A percentile compares a stretch with the other conserved stretches of the same genome.
These are phyloP conservation scores for Gloeostereum incarnatum DNA, from an alignment of 768 basidiomycete species.

Conservation along the genomic window DNA sequence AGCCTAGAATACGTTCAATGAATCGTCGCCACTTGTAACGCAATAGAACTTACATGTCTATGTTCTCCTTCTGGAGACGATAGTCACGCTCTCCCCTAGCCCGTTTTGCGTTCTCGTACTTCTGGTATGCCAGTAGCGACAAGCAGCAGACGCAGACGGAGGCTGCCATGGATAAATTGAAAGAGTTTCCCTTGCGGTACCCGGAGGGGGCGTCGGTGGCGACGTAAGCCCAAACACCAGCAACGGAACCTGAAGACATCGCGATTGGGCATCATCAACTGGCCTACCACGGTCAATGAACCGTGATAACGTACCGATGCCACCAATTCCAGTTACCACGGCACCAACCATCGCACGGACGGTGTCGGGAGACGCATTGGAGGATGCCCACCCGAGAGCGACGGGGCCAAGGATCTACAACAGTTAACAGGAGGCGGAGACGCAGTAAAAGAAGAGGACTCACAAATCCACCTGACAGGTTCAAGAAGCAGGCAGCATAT, in stretches of 20 bases:
- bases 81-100: neutral
- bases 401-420: slow-evolving; percentile 6
- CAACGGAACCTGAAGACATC: neutral
- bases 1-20: neutral
- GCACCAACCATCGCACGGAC: slow-evolving; percentile 6
- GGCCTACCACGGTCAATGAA: neutral
- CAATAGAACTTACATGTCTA: neutral
- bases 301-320: neutral
- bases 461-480: too few relatives aligned
- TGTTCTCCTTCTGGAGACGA: neutral
- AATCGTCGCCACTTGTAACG: neutral
- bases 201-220: slow-evolving; percentile 4
- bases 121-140: neutral
- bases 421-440: too few relatives aligned
- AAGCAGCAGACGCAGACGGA: neutral
- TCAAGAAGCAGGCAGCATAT: too few relatives aligned
- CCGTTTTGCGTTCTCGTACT: neutral
- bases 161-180: slow-evolving; percentile 1
- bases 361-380: too few relatives aligned
- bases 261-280: too few relatives aligned
- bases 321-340: slow-evolving; percentile 4
- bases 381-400: slow-evolving; percentile 5
- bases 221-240: slow-evolving; percentile 1
- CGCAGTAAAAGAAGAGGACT: neutral
- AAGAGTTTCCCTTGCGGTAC: slow-evolving; percentile 4